Base-by-base conservation (phyloP, 225 moss, liverwort and hornwort genomes). In the Pseudisothecium myosuroides region DNA sequence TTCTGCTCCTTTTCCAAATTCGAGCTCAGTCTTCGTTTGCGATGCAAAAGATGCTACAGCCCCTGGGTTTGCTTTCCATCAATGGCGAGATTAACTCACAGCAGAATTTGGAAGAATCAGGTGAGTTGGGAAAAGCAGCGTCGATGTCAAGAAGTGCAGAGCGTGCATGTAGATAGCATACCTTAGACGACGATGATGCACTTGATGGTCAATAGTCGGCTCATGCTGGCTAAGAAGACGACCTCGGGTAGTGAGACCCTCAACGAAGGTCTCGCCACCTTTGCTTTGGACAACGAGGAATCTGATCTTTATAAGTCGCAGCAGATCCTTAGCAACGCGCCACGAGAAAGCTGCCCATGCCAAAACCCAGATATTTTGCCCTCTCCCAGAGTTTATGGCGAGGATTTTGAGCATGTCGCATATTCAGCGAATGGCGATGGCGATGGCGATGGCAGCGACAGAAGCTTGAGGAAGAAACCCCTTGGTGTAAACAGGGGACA, bases 101-200 rank as follows among this genome's bases (percentile, higher is more conserved):
- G 58, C 61, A 56, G 66, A 60, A 86, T 61, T 67, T 88, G 76
- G 73, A 83, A 83, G 55, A 49, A 60, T 49, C 83, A 86, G 91
- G 89, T 68, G 68, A 76, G 34, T 68, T 67, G 47, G 62, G 76
- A 62, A 39, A 61, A 78, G 20, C 80, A 54, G 85, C 43, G 52
- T 56, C 84, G 39, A 89, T 65, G 85, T 79, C 77, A 79, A 87
- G 81, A 59, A 41, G 85, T 31, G 88, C 68, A 82, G 82, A 82
- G 76, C 72, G 85, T 76, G 41, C 59, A 28, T 41, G 49, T 79
- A 79, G 86, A 29, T 83, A 88, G 82, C 76, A 43, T 61, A 45
- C 63, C 87, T 81, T 63, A 81, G 85, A 56, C n/a, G 77, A 90
- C 69, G 77, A 90, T 92, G 92, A 90, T 92, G 89, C 90, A 90